Evolutionary conservation across 345 rosid genomes (phyloP).

Genomic region (Eucalyptus curtisii): DNA sequence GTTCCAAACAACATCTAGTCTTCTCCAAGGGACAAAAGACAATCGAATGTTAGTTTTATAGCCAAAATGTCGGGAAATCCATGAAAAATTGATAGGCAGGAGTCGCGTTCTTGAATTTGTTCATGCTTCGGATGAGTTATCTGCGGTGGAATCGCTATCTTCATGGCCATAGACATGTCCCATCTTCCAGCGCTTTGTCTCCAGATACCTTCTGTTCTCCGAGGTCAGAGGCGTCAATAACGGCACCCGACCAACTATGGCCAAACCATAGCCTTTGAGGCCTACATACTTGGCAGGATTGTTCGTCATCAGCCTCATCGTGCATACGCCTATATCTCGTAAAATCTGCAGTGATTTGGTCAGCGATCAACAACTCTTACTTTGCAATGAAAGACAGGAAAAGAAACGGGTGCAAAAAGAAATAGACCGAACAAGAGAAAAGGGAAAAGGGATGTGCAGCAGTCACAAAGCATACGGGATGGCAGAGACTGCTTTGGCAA

Average conservation of each 20-base stretch:
- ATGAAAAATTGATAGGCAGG: background rate
- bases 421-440: background rate
- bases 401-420: background rate
- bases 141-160: background rate
- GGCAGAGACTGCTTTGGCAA: background rate
- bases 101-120: background rate
- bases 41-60: background rate
- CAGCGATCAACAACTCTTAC: background rate
- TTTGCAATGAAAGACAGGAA: background rate
- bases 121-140: background rate
- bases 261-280: slow-evolving; percentile 59
- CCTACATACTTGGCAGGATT: slow-evolving; percentile 58
- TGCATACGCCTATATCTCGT: slow-evolving; percentile 43
- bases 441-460: background rate
- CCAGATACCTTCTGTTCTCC: slow-evolving; percentile 43
- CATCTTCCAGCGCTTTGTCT: slow-evolving; percentile 41
- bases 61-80: background rate
- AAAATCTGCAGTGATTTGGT: slow-evolving; percentile 24
- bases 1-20: background rate
- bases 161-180: slow-evolving; percentile 30
- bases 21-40: background rate
- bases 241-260: slow-evolving; percentile 49
- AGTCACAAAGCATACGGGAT: background rate
- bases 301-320: slow-evolving; percentile 72
- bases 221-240: slow-evolving; percentile 24